phyloP scores from a whole-genome alignment of 1,284 basidiomycete species.

The Fomitopsis schrenkii region DNA sequence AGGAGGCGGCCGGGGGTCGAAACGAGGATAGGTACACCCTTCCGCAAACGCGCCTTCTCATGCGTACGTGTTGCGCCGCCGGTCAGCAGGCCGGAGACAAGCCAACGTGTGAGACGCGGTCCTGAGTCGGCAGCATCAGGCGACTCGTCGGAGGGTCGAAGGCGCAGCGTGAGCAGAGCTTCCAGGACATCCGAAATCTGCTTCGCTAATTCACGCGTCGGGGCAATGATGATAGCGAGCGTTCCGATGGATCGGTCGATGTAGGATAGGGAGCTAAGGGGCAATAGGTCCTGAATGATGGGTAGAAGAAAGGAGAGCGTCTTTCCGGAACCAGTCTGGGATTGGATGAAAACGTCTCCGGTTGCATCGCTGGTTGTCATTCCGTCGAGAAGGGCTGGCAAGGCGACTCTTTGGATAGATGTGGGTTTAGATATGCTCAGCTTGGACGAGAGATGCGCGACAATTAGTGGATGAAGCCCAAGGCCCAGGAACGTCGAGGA shows the following conservation, averaged over 20 bases:
- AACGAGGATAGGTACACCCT: conserved; percentile 72
- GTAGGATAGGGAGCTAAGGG: conserved; percentile 82
- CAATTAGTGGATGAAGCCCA: conserved; percentile 80
- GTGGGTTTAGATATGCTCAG: conserved; percentile 88
- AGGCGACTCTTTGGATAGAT: conserved; percentile 81
- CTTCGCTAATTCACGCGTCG: conserved; percentile 92
- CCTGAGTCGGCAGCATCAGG: conserved; percentile 43
- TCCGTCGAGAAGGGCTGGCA: conserved; percentile 67
- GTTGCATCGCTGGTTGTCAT: conserved; percentile 35
- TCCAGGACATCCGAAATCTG: conserved; percentile 82
- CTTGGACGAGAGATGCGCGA: conserved; percentile 76
- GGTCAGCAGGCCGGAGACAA: conserved; percentile 89
- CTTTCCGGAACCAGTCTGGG: conserved; percentile 98
- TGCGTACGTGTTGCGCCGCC: conserved; percentile 73
- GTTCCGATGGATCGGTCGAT: conserved; percentile 89
- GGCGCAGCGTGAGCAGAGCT: conserved; percentile 64
- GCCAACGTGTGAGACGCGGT: conserved; percentile 80
- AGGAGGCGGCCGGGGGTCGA: conserved; percentile 69
- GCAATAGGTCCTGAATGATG: conserved; percentile 92
- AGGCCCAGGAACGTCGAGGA: conserved; percentile 73
- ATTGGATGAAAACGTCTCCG: conserved; percentile 92
- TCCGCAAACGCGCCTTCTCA: conserved; percentile 70
- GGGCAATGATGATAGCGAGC: conserved; percentile 91
- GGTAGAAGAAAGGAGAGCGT: conserved; percentile 94
- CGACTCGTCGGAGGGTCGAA: conserved; percentile 56